These are phyloP conservation scores for Staphylotrichum longicolle DNA, from an alignment of 495 filamentous ascomycete genomes.

Conservation along the genomic window DNA sequence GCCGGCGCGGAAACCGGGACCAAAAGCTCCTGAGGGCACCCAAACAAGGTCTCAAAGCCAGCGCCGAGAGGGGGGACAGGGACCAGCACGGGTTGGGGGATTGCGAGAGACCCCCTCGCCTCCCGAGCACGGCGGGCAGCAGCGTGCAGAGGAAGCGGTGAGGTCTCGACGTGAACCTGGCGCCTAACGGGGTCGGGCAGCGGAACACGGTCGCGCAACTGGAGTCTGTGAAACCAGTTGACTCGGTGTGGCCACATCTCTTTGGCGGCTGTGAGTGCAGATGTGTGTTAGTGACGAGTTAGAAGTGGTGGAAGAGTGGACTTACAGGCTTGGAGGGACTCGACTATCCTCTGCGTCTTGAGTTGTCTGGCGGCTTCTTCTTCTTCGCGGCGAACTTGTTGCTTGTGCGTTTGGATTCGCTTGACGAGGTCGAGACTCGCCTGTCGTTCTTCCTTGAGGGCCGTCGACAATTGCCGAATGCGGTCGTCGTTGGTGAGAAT, in stretches of 20 bases:
- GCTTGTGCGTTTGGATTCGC: not conserved
- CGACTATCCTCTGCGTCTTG: no score
- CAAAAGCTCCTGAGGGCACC: not conserved
- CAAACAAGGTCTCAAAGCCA: not conserved
- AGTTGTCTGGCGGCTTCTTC: not conserved
- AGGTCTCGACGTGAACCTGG: not conserved
- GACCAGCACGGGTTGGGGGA: no score
- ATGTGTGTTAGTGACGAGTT: no score
- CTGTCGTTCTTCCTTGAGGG: not conserved
- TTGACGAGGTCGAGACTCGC: not conserved
- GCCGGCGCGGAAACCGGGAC: conserved; percentile 4
- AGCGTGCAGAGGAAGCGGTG: not conserved
- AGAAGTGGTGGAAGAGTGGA: no score
- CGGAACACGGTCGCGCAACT: no score
- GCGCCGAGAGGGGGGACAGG: not conserved
- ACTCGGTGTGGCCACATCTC: no score
- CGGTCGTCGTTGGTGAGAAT: not conserved
- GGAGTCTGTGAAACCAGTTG: no score
- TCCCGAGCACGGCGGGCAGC: not conserved
- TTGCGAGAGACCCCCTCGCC: not conserved
- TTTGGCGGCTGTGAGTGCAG: no score
- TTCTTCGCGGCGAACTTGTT: not conserved
- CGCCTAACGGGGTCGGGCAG: no score
- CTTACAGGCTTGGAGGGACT: no score
- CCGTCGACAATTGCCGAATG: not conserved